phyloP scores from a whole-genome alignment of 805 yeast genomes.

The Sungouiella blattae region DNA sequence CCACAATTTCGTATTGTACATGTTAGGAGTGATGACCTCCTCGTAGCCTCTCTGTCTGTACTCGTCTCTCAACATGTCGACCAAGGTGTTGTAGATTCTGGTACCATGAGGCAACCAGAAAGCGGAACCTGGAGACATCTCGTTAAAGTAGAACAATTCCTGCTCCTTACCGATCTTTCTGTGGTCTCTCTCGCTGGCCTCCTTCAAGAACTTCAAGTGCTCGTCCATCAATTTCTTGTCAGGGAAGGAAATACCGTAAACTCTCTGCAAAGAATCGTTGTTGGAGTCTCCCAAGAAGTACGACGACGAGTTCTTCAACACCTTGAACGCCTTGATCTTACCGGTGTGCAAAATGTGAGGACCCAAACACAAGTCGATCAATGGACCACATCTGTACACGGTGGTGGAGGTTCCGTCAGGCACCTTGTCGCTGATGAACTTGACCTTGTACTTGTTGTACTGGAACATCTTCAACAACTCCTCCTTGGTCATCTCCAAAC shows the following conservation, averaged over 20 bases:
- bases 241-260: constrained; percentile 98
- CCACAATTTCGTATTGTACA: constrained; percentile 97
- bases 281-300: constrained; percentile 91
- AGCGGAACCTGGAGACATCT: constrained; percentile 95
- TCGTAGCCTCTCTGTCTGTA: constrained; percentile 93
- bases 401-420: constrained; percentile 97
- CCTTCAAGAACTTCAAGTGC: constrained; percentile 89
- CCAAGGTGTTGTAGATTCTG: constrained; percentile 87
- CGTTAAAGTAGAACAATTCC: constrained; percentile 92
- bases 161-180: constrained; percentile 96
- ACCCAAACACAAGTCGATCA: constrained; percentile 95
- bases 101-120: constrained; percentile 99
- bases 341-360: constrained; percentile 99
- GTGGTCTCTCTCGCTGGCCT: constrained; percentile 95
- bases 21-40: constrained; percentile 98
- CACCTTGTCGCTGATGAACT: constrained; percentile 78
- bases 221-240: constrained; percentile 95
- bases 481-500: constrained; percentile 90
- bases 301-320: constrained; percentile 92
- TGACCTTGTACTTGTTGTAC: constrained; percentile 93
- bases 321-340: constrained; percentile 88
- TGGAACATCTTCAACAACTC: constrained; percentile 87
- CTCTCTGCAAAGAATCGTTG: constrained; percentile 94
- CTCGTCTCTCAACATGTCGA: constrained; percentile 75
- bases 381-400: constrained; percentile 95